These are phyloP conservation scores for Hypoxylon cercidicola DNA, from an alignment of 495 filamentous ascomycete species.

Conservation along the genomic window DNA sequence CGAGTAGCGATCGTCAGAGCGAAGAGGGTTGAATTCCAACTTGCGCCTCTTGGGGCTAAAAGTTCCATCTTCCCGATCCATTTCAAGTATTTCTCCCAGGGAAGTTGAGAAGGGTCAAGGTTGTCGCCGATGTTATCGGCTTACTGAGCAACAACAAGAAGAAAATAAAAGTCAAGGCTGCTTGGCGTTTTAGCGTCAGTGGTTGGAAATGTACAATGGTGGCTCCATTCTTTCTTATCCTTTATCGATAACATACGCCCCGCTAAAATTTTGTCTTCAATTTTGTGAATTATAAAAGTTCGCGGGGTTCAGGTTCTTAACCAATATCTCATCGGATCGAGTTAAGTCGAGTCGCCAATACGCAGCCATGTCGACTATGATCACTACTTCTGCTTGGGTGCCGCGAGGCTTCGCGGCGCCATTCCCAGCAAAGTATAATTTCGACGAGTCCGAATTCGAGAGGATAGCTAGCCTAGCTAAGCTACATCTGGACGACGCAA, in stretches of 20 bases:
- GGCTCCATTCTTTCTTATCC: constrained; percentile 7
- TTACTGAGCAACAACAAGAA: constrained; percentile 12
- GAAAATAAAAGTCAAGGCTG: constrained; percentile 14
- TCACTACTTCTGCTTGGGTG: constrained; percentile 93
- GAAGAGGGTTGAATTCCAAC: constrained; percentile 66
- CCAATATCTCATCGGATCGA: constrained; percentile 1
- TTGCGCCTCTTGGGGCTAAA: constrained; percentile 70
- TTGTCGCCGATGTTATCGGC: constrained; percentile 5
- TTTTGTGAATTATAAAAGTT: constrained; percentile 42
- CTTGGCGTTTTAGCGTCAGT: not conserved
- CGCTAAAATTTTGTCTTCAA: constrained; percentile 40
- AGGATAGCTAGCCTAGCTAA: constrained; percentile 90
- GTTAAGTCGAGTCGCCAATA: constrained; percentile 5
- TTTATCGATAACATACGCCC: constrained; percentile 45
- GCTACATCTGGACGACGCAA: constrained; percentile 90
- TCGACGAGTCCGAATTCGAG: constrained; percentile 91
- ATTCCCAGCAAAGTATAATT: constrained; percentile 88
- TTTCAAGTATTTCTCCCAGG: constrained; percentile 33
- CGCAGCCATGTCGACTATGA: constrained; percentile 70
- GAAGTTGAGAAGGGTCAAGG: not conserved
- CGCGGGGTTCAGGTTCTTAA: constrained; percentile 35
- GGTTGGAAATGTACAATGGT: not conserved
- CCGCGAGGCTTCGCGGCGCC: constrained; percentile 91
- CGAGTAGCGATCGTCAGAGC: constrained; percentile 66
- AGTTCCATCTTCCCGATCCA: constrained; percentile 57